A percentile compares a stretch with the other conserved stretches of the same genome.
These are phyloP conservation scores for Oxytropis ochrocephala DNA, from an alignment of 306 rosid species.

Conservation along the genomic window DNA sequence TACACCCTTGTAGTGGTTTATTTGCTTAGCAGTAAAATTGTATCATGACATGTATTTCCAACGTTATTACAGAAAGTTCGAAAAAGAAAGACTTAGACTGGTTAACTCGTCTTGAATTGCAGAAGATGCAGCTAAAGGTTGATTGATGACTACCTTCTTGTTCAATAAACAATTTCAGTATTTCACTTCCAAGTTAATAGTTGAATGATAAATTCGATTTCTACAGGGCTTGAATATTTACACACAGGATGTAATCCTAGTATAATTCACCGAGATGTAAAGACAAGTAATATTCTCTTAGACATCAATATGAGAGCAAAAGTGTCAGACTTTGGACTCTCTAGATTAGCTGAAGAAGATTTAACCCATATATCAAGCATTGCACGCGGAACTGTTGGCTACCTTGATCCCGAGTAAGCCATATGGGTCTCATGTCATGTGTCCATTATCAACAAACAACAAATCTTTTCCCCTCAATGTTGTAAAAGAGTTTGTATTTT, in stretches of 20 bases:
- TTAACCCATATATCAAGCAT: constrained; percentile 76
- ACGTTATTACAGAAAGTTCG: constrained; percentile 39
- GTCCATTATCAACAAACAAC: background rate
- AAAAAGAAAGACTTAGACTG: constrained; percentile 52
- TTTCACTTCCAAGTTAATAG: constrained; percentile 14
- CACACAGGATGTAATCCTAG: constrained; percentile 93
- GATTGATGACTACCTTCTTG: constrained; percentile 10
- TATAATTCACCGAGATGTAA: constrained; percentile 86
- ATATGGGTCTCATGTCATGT: background rate
- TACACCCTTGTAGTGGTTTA: background rate
- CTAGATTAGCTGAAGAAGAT: constrained; percentile 79
- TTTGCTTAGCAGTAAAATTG: background rate
- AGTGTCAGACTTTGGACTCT: constrained; percentile 88
- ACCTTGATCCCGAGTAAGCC: constrained; percentile 87
- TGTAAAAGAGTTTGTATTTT: background rate
- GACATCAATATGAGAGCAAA: constrained; percentile 88
- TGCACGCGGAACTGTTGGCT: constrained; percentile 81
- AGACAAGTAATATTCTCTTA: constrained; percentile 76
- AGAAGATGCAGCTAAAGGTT: constrained; percentile 96
- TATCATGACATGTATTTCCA: constrained; percentile 11
- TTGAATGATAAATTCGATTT: background rate
- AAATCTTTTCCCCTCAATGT: constrained; percentile 8
- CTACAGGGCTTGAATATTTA: constrained; percentile 75
- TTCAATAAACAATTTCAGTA: constrained; percentile 1
- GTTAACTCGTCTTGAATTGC: constrained; percentile 68